A percentile compares a stretch with the other conserved stretches of the same genome.
Conservation (phyloP, 2,329 filamentous ascomycete genomes). For the Aspergillus sp. region DNA sequence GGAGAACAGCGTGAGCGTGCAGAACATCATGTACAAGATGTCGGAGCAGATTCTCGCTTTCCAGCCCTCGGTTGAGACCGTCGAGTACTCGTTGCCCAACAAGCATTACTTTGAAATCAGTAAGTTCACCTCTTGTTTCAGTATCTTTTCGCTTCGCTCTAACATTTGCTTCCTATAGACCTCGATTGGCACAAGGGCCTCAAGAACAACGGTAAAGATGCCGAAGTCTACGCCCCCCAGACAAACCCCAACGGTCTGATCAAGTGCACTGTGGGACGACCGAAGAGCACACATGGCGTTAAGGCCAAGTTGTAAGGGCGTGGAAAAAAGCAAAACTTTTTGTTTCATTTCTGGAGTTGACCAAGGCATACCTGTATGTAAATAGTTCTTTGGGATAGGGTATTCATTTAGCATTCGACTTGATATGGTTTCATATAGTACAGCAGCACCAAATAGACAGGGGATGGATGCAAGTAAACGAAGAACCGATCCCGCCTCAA, state of each 20-base stretch:
- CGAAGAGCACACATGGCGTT: constrained; percentile 4
- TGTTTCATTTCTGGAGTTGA: background rate
- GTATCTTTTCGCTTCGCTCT: background rate
- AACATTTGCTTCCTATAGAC: constrained; percentile 49
- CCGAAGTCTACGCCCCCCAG: constrained; percentile 92
- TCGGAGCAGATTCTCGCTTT: constrained; percentile 74
- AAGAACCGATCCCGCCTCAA: background rate
- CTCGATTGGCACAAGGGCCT: constrained; percentile 93
- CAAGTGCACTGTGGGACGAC: constrained; percentile 70
- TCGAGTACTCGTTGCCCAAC: constrained; percentile 85
- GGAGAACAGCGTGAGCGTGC: constrained; percentile 87
- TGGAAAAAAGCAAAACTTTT: constrained; percentile 1
- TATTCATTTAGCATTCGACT: constrained; percentile 7
- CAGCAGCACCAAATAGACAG: constrained; percentile 5
- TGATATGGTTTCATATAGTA: constrained; percentile 1
- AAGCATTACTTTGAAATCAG: constrained; percentile 98
- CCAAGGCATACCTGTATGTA: constrained; percentile 8
- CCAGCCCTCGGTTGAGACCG: constrained; percentile 65
- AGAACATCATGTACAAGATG: constrained; percentile 99
- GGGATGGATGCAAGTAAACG: background rate
- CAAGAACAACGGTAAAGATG: constrained; percentile 93
- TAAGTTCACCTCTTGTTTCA: constrained; percentile 32
- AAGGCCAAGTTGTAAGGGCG: constrained; percentile 29
- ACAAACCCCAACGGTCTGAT: constrained; percentile 92
- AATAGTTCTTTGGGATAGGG: constrained; percentile 13